Percentiles rank a stretch among this genome's conserved stretches.
These are phyloP conservation scores for Rhynchospora breviuscula DNA, from an alignment of 176 grass and related monocot species.

Conservation along the genomic window DNA sequence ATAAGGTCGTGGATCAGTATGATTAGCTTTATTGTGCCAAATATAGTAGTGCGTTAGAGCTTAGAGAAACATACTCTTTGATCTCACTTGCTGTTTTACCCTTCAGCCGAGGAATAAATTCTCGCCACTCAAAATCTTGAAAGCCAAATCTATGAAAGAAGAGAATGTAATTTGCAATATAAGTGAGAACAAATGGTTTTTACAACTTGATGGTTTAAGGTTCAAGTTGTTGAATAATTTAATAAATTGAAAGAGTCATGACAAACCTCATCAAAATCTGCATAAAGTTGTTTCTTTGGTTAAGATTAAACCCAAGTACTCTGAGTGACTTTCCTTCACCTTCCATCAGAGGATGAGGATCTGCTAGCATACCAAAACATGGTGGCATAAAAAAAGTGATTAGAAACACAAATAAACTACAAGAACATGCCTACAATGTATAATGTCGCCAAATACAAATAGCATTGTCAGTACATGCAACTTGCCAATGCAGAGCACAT, in stretches of 20 bases:
- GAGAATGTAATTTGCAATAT: not conserved
- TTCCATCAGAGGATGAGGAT: constrained; percentile 88
- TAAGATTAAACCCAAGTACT: constrained; percentile 87
- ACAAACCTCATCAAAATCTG: constrained; percentile 84
- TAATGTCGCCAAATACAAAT: constrained; percentile 24
- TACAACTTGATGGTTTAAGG: not conserved
- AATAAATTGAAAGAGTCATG: constrained; percentile 7
- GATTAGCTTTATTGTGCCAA: constrained; percentile 2
- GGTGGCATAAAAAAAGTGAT: constrained; percentile 22
- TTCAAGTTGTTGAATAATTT: constrained; percentile 7
- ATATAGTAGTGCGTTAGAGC: constrained; percentile 12
- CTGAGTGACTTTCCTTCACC: constrained; percentile 70
- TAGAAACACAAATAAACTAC: constrained; percentile 23
- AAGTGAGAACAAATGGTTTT: not conserved
- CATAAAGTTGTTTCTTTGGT: constrained; percentile 65
- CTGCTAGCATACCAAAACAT: constrained; percentile 46
- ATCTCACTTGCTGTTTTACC: constrained; percentile 78
- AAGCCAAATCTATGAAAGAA: constrained; percentile 77
- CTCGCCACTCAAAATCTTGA: constrained; percentile 94
- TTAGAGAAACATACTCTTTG: constrained; percentile 58
- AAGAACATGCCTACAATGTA: not conserved
- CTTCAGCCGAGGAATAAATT: constrained; percentile 89
- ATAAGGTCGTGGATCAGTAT: constrained; percentile 19
- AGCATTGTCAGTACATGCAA: not conserved
- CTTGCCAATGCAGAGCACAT: not conserved